Conservation (phyloP, 805 yeast genomes). For the Monosporozyma siamensis region DNA sequence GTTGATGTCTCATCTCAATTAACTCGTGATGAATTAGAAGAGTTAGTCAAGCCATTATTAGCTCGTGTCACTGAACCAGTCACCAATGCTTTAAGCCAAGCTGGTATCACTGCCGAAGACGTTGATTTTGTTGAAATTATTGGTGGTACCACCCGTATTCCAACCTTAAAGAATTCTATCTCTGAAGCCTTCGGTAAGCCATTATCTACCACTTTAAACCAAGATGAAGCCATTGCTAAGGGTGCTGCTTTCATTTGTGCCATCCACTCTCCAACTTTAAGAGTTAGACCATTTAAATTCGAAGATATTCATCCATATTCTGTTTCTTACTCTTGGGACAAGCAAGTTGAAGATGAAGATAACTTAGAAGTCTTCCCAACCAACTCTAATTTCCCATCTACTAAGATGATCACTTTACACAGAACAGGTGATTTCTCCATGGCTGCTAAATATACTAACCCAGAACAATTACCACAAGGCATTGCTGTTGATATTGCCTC, state of each 20-base stretch:
- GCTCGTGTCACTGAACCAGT: conserved; percentile 69
- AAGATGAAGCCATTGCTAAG: conserved; percentile 97
- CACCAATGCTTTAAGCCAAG: conserved; percentile 70
- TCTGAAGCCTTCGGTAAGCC: conserved; percentile 73
- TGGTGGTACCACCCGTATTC: conserved; percentile 99
- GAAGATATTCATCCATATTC: conserved; percentile 90
- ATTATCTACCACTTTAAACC: conserved; percentile 90
- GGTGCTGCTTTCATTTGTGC: conserved; percentile 99
- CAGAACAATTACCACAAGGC: conserved; percentile 62
- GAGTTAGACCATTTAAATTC: conserved; percentile 97
- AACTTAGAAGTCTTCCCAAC: conserved; percentile 95
- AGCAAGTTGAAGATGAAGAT: conserved; percentile 82
- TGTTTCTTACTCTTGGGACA: conserved; percentile 91
- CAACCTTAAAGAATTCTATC: conserved; percentile 76
- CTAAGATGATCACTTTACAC: conserved; percentile 89
- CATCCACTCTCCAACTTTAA: conserved; percentile 95
- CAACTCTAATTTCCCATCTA: conserved; percentile 87
- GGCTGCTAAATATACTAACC: conserved; percentile 77
- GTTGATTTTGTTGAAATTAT: conserved; percentile 88
- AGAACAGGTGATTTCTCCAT: conserved; percentile 83
- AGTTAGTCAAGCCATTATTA: conserved; percentile 72
- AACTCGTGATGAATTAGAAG: conserved; percentile 89
- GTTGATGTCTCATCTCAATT: conserved; percentile 86
- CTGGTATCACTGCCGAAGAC: conserved; percentile 63
- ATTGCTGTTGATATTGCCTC: conserved; percentile 57